Evolutionary conservation across 163 green algal genomes (phyloP).

Genomic region (Dunaliella salina): DNA sequence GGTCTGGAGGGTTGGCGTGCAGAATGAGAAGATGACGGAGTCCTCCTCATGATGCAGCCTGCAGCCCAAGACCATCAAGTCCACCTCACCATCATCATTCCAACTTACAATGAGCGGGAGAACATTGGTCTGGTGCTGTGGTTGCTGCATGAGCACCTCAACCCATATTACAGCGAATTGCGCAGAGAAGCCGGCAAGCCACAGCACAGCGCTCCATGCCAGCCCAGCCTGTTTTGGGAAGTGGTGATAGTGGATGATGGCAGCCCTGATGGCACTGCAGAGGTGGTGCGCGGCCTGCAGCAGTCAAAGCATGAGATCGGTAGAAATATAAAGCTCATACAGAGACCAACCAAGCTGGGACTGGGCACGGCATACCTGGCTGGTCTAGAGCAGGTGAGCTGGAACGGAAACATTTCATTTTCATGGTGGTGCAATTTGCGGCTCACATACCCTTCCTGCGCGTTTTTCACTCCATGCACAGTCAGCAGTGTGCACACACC

Average conservation of each 20-base stretch:
- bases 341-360: constrained; percentile 74
- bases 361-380: constrained; percentile 85
- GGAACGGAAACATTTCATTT: neutral
- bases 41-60: too few species aligned
- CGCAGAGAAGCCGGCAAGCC: neutral
- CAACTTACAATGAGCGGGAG: constrained; percentile 94
- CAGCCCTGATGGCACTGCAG: constrained; percentile 82
- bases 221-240: constrained; percentile 43
- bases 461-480: too few species aligned
- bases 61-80: too few species aligned
- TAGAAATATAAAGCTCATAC: constrained; percentile 16
- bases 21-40: too few species aligned
- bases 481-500: too few species aligned
- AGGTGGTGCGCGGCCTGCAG: constrained; percentile 31
- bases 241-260: constrained; percentile 93
- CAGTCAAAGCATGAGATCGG: neutral
- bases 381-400: constrained; percentile 59
- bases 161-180: neutral
- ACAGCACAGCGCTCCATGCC: neutral
- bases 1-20: too few species aligned
- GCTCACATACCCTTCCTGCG: neutral
- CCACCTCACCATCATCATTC: constrained; percentile 59
- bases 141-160: constrained; percentile 52
- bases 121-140: constrained; percentile 86
- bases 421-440: neutral